These are phyloP conservation scores for Cercospora sojina DNA, from an alignment of 2,329 filamentous ascomycete species.

Conservation along the genomic window DNA sequence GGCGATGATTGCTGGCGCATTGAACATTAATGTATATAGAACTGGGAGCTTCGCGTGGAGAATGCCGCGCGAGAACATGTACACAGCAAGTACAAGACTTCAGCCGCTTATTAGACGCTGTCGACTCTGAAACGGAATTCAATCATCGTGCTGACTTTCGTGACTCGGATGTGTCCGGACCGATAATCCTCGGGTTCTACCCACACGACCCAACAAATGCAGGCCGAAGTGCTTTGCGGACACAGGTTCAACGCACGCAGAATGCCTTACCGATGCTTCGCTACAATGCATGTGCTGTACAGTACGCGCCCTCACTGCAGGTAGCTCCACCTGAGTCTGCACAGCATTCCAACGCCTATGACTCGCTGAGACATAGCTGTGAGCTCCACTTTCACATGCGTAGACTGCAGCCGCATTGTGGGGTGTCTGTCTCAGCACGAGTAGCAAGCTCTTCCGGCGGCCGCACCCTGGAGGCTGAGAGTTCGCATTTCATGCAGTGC, in stretches of 20 bases:
- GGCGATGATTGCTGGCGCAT: neutral
- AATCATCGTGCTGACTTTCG: neutral
- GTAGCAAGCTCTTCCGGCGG: neutral
- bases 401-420: neutral
- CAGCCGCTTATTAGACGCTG: neutral
- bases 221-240: neutral
- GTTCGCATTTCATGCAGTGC: constrained; percentile 6
- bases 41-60: neutral
- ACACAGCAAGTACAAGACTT: neutral
- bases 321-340: neutral
- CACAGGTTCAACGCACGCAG: neutral
- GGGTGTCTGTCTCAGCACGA: neutral
- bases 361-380: neutral
- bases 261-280: neutral
- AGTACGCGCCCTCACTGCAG: neutral
- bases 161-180: neutral
- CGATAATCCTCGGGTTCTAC: neutral
- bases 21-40: neutral
- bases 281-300: neutral
- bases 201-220: neutral
- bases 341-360: neutral
- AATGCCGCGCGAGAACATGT: neutral
- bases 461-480: neutral
- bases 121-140: neutral
- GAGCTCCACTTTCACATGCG: constrained; percentile 9